phyloP scores from a whole-genome alignment of 768 basidiomycete genomes.

The Tylopilus plumbeoviolaceoides region DNA sequence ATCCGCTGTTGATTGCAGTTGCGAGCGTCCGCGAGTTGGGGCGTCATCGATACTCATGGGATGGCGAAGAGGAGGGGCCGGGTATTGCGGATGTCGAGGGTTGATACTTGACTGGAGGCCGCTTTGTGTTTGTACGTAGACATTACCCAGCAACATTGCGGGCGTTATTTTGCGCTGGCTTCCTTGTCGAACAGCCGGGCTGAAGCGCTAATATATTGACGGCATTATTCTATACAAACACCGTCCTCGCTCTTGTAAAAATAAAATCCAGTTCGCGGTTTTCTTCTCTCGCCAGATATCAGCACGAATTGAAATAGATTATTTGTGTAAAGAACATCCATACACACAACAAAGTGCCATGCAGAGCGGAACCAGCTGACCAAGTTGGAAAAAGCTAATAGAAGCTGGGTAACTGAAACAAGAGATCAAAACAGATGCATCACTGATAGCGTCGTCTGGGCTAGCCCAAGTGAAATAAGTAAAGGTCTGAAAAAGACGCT shows the following conservation, averaged over 20 bases:
- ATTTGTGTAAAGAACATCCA: background rate
- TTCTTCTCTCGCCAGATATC: background rate
- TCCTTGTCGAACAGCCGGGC: background rate
- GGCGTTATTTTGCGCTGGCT: background rate
- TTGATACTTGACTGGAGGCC: background rate
- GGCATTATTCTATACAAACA: too few species aligned
- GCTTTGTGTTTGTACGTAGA: background rate
- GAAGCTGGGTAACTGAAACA: background rate
- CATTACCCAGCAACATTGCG: background rate
- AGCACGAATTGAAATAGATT: background rate
- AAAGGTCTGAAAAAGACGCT: background rate
- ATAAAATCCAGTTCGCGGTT: background rate
- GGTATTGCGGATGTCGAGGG: slow-evolving; percentile 1
- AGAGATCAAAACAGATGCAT: background rate
- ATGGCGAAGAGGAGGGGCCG: slow-evolving; percentile 42
- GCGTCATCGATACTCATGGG: slow-evolving; percentile 44
- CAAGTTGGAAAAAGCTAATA: too few species aligned
- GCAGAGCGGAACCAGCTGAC: background rate
- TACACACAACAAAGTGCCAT: background rate
- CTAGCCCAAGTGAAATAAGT: background rate
- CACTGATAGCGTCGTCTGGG: background rate
- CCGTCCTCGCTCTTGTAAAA: too few species aligned
- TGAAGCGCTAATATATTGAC: background rate
- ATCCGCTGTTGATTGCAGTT: slow-evolving; percentile 66
- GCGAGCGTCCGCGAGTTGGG: slow-evolving; percentile 71